Percentiles rank a stretch among this genome's conserved stretches.
Conservation (phyloP, 352 stramenopile species). For the Pythium biforme region DNA sequence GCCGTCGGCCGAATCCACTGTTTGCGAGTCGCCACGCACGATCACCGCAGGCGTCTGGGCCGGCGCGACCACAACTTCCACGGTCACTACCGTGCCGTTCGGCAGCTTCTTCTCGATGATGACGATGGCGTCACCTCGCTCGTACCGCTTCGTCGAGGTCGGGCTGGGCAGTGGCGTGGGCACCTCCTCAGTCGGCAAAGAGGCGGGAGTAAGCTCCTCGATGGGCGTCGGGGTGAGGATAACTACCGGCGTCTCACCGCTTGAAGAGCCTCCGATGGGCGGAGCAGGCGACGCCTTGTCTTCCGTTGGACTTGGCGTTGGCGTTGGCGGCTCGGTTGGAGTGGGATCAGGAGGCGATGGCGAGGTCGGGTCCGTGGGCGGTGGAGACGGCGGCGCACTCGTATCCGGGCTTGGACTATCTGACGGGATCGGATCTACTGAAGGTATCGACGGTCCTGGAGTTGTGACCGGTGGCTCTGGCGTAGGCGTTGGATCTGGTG, state of each 20-base stretch:
- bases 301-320: not conserved
- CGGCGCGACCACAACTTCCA: constrained; percentile 12
- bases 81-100: constrained; percentile 10
- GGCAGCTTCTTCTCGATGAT: constrained; percentile 5
- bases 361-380: not conserved
- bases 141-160: constrained; percentile 9
- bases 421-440: not conserved
- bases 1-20: not conserved
- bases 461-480: not conserved
- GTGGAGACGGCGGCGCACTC: not conserved
- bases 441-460: not conserved
- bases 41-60: constrained; percentile 9
- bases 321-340: not conserved
- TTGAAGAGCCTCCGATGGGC: not conserved
- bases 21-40: constrained; percentile 7
- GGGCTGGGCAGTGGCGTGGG: not conserved
- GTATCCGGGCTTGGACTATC: not conserved
- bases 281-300: not conserved
- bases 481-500: not conserved
- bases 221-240: not conserved
- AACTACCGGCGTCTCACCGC: not conserved
- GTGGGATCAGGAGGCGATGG: not conserved
- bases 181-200: not conserved
- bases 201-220: not conserved
- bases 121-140: constrained; percentile 16